Evolutionary conservation across 495 filamentous ascomycete species (phyloP), one percentile per base, ranked within the genome.

Genomic region (Extremus antarcticus): DNA sequence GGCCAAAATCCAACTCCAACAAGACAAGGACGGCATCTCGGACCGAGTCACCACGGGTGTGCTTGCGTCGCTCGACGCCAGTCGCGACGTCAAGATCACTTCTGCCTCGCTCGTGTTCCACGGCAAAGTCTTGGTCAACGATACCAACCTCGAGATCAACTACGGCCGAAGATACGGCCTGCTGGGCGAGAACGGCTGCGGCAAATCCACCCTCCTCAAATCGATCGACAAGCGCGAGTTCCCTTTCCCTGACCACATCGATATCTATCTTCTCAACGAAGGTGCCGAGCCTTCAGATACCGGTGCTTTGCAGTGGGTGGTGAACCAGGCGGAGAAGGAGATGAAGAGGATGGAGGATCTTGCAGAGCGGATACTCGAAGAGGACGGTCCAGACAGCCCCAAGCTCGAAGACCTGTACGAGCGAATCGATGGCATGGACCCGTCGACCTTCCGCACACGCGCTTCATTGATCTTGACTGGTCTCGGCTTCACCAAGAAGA

Each of bases 381-480:
- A 85, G 15, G 84, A 94, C 4, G 92, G 92, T 23, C 89, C 91
- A 41, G 94, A 99, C 59, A 87, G 80, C 63, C 88, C 88, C 9
- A 77, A 92, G n/a, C 71, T 99, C 22, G 86, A 92, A 72, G 90
- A 96, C 71, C 74, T 99, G 32, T 99, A 99, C 64, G 92, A 99
- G 91, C 89, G 90, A 70, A 95, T 97, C 78, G 92, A 99, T 73
- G 85, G 82, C 71, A 96, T 99, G 94, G 92, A 99, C 63, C 94
- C 92, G 43, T 94, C 90, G n/a, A 99, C 92, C n/a, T 99, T 99
- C 73, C 77, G 88, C 64, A 94, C 90, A 49, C 90, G 92, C 68
- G 92, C 92, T 38, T 94, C 90, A 23, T 82, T 95, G 59, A 99
- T 99, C 70, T 70, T 99, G 58, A 99, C 92, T 41, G 92, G 92